These are phyloP conservation scores for Penicillium steckii DNA, from an alignment of 495 filamentous ascomycete species.

Conservation along the genomic window DNA sequence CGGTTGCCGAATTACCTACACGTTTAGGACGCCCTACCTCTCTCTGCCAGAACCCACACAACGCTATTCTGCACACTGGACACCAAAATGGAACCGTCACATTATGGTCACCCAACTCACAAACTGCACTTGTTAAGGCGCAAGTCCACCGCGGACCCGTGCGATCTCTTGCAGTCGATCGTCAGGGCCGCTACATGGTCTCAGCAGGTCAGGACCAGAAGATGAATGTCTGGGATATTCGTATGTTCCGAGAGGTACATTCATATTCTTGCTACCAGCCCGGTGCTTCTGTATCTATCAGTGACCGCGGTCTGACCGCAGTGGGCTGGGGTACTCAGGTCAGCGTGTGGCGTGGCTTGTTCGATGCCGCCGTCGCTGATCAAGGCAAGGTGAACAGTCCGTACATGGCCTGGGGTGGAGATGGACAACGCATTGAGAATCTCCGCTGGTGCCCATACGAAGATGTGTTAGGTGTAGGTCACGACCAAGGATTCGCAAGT, in stretches of 20 bases:
- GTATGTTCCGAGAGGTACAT: constrained; percentile 89
- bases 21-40: constrained; percentile 80
- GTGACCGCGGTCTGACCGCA: constrained; percentile 80
- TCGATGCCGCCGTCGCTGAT: constrained; percentile 64
- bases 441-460: constrained; percentile 93
- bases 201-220: constrained; percentile 85
- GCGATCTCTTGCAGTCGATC: constrained; percentile 77
- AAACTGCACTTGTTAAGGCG: constrained; percentile 84
- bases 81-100: constrained; percentile 94
- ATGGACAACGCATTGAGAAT: constrained; percentile 76
- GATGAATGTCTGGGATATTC: constrained; percentile 96
- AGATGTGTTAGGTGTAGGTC: constrained; percentile 82
- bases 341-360: constrained; percentile 86
- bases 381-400: constrained; percentile 81
- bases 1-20: constrained; percentile 80
- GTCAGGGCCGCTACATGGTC: constrained; percentile 93
- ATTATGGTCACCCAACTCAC: constrained; percentile 92
- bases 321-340: constrained; percentile 91
- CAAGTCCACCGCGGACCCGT: constrained; percentile 96
- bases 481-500: constrained; percentile 82
- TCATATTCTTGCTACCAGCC: constrained; percentile 85
- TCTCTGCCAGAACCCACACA: constrained; percentile 82
- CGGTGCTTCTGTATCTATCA: constrained; percentile 81
- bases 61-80: constrained; percentile 86
- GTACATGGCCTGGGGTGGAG: constrained; percentile 91